Base-by-base conservation (phyloP, 192 early-diverging fungal genomes). In the Coemansia sp. region DNA sequence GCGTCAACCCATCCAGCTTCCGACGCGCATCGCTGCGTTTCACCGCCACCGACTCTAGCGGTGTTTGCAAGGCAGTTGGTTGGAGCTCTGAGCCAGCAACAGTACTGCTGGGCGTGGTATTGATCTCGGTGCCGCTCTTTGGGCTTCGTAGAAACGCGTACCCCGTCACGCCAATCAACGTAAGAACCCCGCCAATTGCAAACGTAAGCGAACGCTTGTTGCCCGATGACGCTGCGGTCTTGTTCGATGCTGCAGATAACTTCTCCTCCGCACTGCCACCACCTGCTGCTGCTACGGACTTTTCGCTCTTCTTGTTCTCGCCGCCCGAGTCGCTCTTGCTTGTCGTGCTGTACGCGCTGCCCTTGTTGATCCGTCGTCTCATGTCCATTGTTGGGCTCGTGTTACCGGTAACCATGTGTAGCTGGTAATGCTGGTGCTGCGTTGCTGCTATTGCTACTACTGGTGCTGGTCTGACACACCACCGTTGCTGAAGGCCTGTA, bases 131-230 rank as follows among this genome's bases (percentile, higher is more conserved):
- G 26, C 26, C 26, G 26, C 47, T 49, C 6, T 22, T 21, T 12
- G 69, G 66, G 62, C 66, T 68, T 5, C 72, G 73, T 22, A 72
- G 41, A 36, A 80, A 72, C 46, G 73, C 75, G 61, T 80, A 80
- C 12, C 68, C 51, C 1, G 69, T 61, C 37, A 80, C 78, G 2
- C 78, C 70, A 21, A 80, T 41, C n/a, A 80, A 51, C 52, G 72
- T 66, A 19, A 80, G 32, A 5, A 80, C 67, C 1, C 78, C 78
- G 55, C 73, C 78, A 4, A 80, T 72, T 11, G 78, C 78, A 64
- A 80, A 72, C 3, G 73, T 80, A 54, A 80, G 47, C 26, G 78
- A 80, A 16, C 73, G 65, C 63, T 72, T 75, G 59, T 42, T 72
- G 12, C 66, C 61, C 26, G 26, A 26, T 8, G 59, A 11, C 12